Percentiles rank a stretch among this genome's conserved stretches.
These are phyloP conservation scores for Salinomyces thailandicus DNA, from an alignment of 2,329 filamentous ascomycete species.

Conservation along the genomic window DNA sequence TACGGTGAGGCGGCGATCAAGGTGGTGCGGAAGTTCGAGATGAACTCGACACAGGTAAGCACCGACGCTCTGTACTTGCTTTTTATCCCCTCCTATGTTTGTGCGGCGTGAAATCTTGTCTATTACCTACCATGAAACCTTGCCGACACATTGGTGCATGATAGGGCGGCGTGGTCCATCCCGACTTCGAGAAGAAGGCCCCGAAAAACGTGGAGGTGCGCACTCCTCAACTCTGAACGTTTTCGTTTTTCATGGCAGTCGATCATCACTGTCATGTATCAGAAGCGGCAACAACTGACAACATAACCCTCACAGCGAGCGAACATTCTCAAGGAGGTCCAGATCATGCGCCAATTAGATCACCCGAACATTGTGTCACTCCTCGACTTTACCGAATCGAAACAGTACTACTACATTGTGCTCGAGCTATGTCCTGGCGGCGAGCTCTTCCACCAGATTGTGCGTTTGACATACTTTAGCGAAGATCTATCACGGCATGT, in stretches of 20 bases:
- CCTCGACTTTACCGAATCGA: slow-evolving; percentile 84
- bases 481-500: slow-evolving; percentile 91
- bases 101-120: slow-evolving; percentile 1
- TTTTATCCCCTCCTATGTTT: slow-evolving; percentile 5
- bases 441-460: slow-evolving; percentile 96
- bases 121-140: slow-evolving; percentile 5
- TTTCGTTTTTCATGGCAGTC: too few species aligned
- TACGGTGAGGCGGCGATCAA: slow-evolving; percentile 88
- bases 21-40: slow-evolving; percentile 96
- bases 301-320: slow-evolving; percentile 55
- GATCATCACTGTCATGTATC: too few species aligned
- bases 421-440: slow-evolving; percentile 90
- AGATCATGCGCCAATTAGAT: slow-evolving; percentile 95
- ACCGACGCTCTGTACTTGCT: slow-evolving; percentile 6
- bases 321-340: slow-evolving; percentile 96
- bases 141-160: slow-evolving; percentile 27
- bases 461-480: slow-evolving; percentile 95
- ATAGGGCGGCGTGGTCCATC: slow-evolving; percentile 89
- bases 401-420: slow-evolving; percentile 95
- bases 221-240: too few species aligned
- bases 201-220: slow-evolving; percentile 97
- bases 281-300: slow-evolving; percentile 31
- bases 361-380: slow-evolving; percentile 94
- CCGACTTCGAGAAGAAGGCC: slow-evolving; percentile 75
- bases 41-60: slow-evolving; percentile 98